Conservation (phyloP, 495 filamentous ascomycete species). For the Penicillium samsonianum region DNA sequence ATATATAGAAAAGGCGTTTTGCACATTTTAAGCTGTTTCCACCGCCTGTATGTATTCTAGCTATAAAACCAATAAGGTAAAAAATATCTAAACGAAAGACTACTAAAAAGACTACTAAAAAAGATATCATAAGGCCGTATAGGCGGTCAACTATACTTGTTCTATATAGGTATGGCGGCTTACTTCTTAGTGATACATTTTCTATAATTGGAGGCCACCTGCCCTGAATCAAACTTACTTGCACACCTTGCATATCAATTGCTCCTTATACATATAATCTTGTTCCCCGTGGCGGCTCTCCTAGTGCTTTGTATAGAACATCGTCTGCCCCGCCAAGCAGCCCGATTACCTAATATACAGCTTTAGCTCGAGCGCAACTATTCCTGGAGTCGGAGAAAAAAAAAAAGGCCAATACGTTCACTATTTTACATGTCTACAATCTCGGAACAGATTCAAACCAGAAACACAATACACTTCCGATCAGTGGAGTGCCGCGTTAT, state of each 20-base stretch:
- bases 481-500: constrained; percentile 1
- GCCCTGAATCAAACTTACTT: background rate
- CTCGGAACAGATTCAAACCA: constrained; percentile 16
- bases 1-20: too few relatives aligned
- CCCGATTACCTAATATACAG: constrained; percentile 18
- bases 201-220: constrained; percentile 6
- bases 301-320: constrained; percentile 16
- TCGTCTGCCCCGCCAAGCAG: constrained; percentile 1
- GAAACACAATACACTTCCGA: background rate
- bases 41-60: too few relatives aligned
- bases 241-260: background rate
- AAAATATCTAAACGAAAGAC: too few relatives aligned
- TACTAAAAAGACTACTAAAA: too few relatives aligned
- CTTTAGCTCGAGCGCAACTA: constrained; percentile 17
- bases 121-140: too few relatives aligned
- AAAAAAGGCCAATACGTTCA: background rate
- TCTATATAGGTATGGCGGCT: background rate
- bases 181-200: background rate
- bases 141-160: too few relatives aligned
- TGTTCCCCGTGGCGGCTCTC: background rate
- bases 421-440: constrained; percentile 3
- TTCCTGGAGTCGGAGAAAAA: constrained; percentile 23
- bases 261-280: background rate
- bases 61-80: too few relatives aligned
- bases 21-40: too few relatives aligned